Evolutionary conservation across 768 basidiomycete species (phyloP), one percentile per base, ranked within the genome.

Genomic region (Antrodiella citrinella): DNA sequence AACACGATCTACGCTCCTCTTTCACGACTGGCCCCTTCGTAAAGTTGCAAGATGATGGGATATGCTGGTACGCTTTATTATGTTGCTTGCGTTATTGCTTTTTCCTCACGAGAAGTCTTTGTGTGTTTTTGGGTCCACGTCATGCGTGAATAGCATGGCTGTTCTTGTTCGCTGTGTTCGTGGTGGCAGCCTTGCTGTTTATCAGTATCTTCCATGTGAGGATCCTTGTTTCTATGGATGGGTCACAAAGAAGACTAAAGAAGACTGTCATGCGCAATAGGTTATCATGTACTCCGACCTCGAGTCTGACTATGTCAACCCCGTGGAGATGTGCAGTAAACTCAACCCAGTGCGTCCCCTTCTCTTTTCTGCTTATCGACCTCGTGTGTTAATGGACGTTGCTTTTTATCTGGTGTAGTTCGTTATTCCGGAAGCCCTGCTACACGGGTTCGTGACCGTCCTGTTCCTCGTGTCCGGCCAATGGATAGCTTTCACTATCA

Each of bases 211-310:
- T 97, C 77, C 98, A 95, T 70, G 94, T 97, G 62, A 68, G 91
- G 84, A 23, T 35, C 15, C 3, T 25, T 11, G 24, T 18, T 12
- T 20, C 45, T 50, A 48, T 44, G 30, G 43, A 46, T 42, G 21
- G n/a, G n/a, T n/a, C n/a, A n/a, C 26, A n/a, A n/a, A n/a, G n/a
- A n/a, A n/a, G n/a, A n/a, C n/a, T n/a, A 21, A 24, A 49, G 5
- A 48, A 23, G 11, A 45, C 40, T 30, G 35, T n/a, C n/a, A n/a
- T n/a, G n/a, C 25, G n/a, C 42, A n/a, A 25, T 59, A 98, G 95
- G 95, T 99, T 62, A 98, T 99, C 76, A 98, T 97, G 95, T 98
- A 98, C 77, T 96, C 93, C 41, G 96, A 98, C 73, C 74, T 98
- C 65, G 95, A 97, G 72, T 96, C 92, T 74, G 93, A 97, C 77